phyloP scores from a whole-genome alignment of 2,329 filamentous ascomycete species.

The Alternaria postmessia region DNA sequence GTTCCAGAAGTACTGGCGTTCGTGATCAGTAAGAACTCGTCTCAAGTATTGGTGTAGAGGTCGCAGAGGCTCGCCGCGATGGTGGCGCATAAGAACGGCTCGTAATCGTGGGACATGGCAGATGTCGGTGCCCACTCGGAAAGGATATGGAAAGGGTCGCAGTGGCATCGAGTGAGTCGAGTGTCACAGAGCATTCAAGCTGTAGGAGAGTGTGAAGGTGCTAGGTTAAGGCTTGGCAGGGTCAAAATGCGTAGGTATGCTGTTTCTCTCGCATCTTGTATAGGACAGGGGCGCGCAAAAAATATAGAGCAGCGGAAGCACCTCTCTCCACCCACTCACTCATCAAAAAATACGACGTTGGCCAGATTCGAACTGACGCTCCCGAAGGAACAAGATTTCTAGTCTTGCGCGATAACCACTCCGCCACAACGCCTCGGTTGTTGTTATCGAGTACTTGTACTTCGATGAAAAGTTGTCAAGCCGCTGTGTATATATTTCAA shows the following conservation, averaged over 20 bases:
- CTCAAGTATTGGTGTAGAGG: conserved; percentile 31
- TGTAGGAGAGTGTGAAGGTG: not conserved
- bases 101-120: conserved; percentile 73
- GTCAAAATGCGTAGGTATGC: not conserved
- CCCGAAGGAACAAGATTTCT: conserved; percentile 55
- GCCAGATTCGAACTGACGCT: conserved; percentile 53
- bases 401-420: conserved; percentile 55
- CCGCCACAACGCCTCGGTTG: conserved; percentile 46
- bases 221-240: not conserved
- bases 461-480: conserved; percentile 4
- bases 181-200: not conserved
- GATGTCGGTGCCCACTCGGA: conserved; percentile 81
- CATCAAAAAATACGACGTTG: conserved; percentile 46
- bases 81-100: conserved; percentile 58
- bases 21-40: conserved; percentile 42
- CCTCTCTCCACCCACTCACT: not conserved
- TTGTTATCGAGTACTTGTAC: conserved; percentile 3
- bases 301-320: not conserved
- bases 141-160: conserved; percentile 68
- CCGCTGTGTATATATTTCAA: too few species aligned
- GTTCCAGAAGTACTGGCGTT: conserved; percentile 40
- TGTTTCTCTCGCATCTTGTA: not conserved
- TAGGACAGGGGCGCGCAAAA: not conserved
- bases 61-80: conserved; percentile 2
- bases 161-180: conserved; percentile 47